These are phyloP conservation scores for Penicillium paradoxum DNA, from an alignment of 495 filamentous ascomycete species.

Conservation along the genomic window DNA sequence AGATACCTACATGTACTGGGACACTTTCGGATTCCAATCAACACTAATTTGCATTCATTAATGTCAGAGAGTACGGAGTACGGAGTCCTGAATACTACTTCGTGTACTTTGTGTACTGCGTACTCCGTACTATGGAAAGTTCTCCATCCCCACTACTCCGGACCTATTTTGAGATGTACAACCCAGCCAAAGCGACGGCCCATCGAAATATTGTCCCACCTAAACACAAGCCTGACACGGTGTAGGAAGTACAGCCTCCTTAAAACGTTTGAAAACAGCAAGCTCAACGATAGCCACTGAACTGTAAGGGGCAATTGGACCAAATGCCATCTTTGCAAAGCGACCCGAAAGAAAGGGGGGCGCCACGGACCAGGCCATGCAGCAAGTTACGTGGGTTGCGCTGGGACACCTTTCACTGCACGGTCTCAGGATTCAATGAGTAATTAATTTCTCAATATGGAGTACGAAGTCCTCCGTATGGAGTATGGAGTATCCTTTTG, in stretches of 20 bases:
- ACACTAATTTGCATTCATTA: too few species aligned
- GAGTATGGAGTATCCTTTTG: neutral
- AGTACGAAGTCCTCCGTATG: neutral
- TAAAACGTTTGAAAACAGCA: neutral
- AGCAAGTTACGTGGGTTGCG: slow-evolving; percentile 8
- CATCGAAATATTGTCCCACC: neutral
- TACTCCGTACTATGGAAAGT: too few species aligned
- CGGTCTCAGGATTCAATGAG: neutral
- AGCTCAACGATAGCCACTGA: neutral
- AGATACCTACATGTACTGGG: neutral
- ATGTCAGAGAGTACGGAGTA: too few species aligned
- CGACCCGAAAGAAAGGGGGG: slow-evolving; percentile 7
- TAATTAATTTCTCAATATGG: neutral
- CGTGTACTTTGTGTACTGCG: too few species aligned
- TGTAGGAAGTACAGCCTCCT: slow-evolving; percentile 1
- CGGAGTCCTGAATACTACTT: too few species aligned
- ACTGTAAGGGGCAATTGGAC: slow-evolving; percentile 2
- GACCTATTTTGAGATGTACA: too few species aligned
- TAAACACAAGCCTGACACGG: slow-evolving; percentile 1
- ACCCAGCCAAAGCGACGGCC: too few species aligned
- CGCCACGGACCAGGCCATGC: slow-evolving; percentile 4
- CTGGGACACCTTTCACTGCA: neutral
- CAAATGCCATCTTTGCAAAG: slow-evolving; percentile 2
- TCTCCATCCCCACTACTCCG: too few species aligned
- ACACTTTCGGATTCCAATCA: neutral